These are phyloP conservation scores for Agrocybe pediades DNA, from an alignment of 768 basidiomycete species.

Conservation along the genomic window DNA sequence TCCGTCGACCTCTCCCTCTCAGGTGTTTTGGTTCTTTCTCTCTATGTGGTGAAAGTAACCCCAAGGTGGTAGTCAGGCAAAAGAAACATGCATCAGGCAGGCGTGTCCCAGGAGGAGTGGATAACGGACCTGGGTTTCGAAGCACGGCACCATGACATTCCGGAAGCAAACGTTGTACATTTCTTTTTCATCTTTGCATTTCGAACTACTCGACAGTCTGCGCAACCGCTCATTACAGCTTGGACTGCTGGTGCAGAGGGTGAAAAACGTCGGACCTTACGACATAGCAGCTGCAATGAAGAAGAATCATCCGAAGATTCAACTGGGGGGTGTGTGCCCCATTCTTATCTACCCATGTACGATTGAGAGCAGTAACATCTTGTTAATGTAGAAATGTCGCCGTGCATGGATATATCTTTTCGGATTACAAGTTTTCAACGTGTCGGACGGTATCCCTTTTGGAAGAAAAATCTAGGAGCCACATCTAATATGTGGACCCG, in stretches of 20 bases:
- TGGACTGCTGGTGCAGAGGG: too few species aligned
- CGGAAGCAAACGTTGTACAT: not conserved
- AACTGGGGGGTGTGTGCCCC: too few species aligned
- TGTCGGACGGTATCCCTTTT: not conserved
- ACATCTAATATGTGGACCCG: not conserved
- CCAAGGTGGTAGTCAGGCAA: slow-evolving; percentile 17
- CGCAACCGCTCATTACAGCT: too few species aligned
- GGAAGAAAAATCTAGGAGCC: not conserved
- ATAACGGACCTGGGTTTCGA: not conserved
- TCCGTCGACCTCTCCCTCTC: not conserved
- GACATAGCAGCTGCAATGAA: too few species aligned
- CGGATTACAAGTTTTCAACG: not conserved
- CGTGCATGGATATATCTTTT: not conserved
- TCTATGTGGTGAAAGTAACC: slow-evolving; percentile 13
- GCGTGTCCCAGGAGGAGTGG: not conserved
- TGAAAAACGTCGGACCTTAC: too few species aligned
- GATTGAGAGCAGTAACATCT: not conserved
- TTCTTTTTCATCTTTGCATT: too few species aligned
- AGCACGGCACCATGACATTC: not conserved
- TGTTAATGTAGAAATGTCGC: not conserved
- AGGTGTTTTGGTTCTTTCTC: slow-evolving; percentile 7
- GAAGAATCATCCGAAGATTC: too few species aligned
- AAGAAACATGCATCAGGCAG: not conserved
- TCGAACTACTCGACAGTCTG: too few species aligned
- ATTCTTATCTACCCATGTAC: not conserved